Evolutionary conservation across 805 yeast genomes (phyloP).

Genomic region (Teunomyces gatunensis): DNA sequence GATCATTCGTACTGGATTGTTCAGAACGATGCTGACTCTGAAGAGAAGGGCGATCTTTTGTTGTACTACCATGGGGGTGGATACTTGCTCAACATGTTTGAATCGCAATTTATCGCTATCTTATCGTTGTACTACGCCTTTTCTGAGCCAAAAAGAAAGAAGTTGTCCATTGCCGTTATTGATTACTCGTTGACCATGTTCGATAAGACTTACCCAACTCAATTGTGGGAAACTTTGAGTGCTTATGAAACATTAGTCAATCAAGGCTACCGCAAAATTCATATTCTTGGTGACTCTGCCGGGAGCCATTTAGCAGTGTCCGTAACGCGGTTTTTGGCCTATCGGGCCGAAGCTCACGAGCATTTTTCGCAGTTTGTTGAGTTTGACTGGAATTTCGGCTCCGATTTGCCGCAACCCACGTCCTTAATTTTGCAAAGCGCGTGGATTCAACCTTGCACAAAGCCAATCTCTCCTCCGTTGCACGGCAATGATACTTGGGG

Average conservation of each 20-base stretch:
- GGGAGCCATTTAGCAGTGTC: conserved; percentile 14
- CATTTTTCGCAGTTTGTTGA: conserved; percentile 21
- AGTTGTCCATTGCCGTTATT: conserved; percentile 18
- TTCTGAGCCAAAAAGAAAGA: conserved; percentile 12
- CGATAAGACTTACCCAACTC: conserved; percentile 23
- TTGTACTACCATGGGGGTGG: conserved; percentile 29
- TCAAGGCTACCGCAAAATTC: conserved; percentile 16
- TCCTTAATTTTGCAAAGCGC: conserved; percentile 30
- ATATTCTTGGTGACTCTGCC: conserved; percentile 20
- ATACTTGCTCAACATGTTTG: conserved; percentile 19
- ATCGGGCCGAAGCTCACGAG: conserved; percentile 27
- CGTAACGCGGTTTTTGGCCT: conserved; percentile 22
- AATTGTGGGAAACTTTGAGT: conserved; percentile 19
- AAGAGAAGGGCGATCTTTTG: conserved; percentile 15
- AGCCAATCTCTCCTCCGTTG: conserved; percentile 17
- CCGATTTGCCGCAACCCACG: conserved; percentile 25
- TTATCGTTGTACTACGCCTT: conserved; percentile 20
- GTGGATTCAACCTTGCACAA: conserved; percentile 33
- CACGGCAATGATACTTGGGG: conserved; percentile 25
- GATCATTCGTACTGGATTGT: conserved; percentile 16
- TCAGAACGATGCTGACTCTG: conserved; percentile 1
- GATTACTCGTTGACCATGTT: conserved; percentile 24
- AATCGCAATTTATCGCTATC: conserved; percentile 22
- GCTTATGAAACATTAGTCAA: conserved; percentile 10
- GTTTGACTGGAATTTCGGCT: conserved; percentile 15